Conservation (phyloP, 352 stramenopile species). For the Pythium brachiatum region DNA sequence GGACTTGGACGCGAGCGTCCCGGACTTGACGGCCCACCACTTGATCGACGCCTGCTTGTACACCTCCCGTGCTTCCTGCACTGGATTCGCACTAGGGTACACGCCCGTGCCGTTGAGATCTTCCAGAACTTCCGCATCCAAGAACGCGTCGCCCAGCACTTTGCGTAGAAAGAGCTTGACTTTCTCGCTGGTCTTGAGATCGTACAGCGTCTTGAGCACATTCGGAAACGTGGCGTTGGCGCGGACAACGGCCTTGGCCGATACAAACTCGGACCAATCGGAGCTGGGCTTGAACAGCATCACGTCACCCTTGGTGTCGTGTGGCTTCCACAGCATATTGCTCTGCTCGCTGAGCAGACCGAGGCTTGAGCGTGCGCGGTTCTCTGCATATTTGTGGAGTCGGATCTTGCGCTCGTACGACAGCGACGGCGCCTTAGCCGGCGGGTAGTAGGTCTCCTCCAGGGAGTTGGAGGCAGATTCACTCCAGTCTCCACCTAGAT, state of each 20-base stretch:
- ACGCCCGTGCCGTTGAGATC: constrained; percentile 77
- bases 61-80: constrained; percentile 61
- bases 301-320: constrained; percentile 79
- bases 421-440: constrained; percentile 67
- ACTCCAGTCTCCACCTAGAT: constrained; percentile 49
- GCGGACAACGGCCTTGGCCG: constrained; percentile 74
- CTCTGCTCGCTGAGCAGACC: constrained; percentile 68
- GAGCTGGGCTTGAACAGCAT: constrained; percentile 81
- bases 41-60: constrained; percentile 89
- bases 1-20: constrained; percentile 72
- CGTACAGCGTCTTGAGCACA: constrained; percentile 84
- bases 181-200: constrained; percentile 81
- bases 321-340: constrained; percentile 78
- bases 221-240: constrained; percentile 76
- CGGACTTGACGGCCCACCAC: constrained; percentile 88
- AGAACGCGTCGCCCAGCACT: constrained; percentile 73
- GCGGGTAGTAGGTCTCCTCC: constrained; percentile 50
- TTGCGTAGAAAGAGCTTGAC: constrained; percentile 86
- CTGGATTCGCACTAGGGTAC: constrained; percentile 72
- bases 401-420: constrained; percentile 85
- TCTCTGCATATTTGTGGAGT: constrained; percentile 83
- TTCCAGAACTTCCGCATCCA: constrained; percentile 84
- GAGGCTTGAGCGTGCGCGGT: constrained; percentile 76
- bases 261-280: constrained; percentile 86
- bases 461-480: constrained; percentile 68